A percentile compares a stretch with the other conserved stretches of the same genome.
phyloP scores from a whole-genome alignment of 2,329 filamentous ascomycete genomes.

The Pezicula carpinea region DNA sequence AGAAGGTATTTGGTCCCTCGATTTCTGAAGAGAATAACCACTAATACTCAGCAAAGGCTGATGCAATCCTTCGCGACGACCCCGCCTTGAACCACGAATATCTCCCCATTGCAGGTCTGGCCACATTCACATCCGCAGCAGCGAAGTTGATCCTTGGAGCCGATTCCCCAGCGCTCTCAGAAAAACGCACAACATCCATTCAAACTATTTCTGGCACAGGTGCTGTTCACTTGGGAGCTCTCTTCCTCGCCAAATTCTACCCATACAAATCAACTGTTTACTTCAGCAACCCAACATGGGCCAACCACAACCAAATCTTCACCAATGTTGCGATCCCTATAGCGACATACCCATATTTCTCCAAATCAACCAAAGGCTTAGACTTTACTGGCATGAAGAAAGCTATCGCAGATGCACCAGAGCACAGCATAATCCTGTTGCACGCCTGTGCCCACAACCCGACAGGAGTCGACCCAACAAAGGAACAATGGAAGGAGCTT shows the following conservation, averaged over 20 bases:
- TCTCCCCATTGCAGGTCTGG: constrained; percentile 86
- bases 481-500: constrained; percentile 91
- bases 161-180: constrained; percentile 74
- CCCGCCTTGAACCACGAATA: constrained; percentile 97
- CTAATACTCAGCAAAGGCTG: constrained; percentile 57
- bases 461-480: constrained; percentile 90
- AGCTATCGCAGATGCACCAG: constrained; percentile 64
- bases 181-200: constrained; percentile 75
- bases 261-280: constrained; percentile 71
- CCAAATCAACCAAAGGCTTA: constrained; percentile 79
- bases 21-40: constrained; percentile 1
- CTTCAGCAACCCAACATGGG: constrained; percentile 94
- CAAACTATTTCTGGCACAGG: constrained; percentile 98
- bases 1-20: constrained; percentile 62
- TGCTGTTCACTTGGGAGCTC: constrained; percentile 85
- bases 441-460: constrained; percentile 98
- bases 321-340: constrained; percentile 77
- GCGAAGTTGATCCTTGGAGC: constrained; percentile 82
- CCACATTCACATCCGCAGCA: constrained; percentile 81
- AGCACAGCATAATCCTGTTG: constrained; percentile 80
- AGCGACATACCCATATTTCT: constrained; percentile 91
- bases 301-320: constrained; percentile 99
- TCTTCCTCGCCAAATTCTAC: constrained; percentile 94
- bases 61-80: constrained; percentile 82
- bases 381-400: constrained; percentile 86